These are phyloP conservation scores for Lindgomyces ingoldianus DNA, from an alignment of 495 filamentous ascomycete genomes.

Conservation along the genomic window DNA sequence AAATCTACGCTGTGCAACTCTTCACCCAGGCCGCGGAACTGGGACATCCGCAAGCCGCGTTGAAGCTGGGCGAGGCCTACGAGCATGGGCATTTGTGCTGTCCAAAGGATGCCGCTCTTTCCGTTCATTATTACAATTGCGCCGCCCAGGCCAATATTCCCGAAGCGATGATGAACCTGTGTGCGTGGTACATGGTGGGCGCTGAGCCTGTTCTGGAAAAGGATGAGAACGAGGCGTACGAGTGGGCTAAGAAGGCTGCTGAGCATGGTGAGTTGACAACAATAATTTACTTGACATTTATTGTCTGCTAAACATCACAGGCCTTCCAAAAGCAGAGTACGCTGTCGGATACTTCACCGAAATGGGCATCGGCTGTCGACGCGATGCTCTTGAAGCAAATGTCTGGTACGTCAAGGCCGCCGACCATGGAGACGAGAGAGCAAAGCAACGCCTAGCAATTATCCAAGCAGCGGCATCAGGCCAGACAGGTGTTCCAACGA, in stretches of 20 bases:
- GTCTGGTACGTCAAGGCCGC: conserved; percentile 98
- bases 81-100: conserved; percentile 88
- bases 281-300: neutral
- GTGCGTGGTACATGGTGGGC: conserved; percentile 97
- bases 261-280: conserved; percentile 74
- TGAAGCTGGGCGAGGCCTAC: conserved; percentile 91
- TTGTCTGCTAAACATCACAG: conserved; percentile 49
- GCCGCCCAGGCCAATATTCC: conserved; percentile 83
- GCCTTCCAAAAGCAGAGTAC: conserved; percentile 89
- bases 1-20: conserved; percentile 86
- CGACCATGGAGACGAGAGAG: conserved; percentile 86
- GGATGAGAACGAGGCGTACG: conserved; percentile 93
- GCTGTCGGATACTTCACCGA: conserved; percentile 97
- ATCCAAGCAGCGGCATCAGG: conserved; percentile 86
- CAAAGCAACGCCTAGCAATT: conserved; percentile 78
- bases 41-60: conserved; percentile 81
- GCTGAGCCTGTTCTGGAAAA: conserved; percentile 91
- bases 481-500: conserved; percentile 41
- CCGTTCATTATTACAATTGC: conserved; percentile 94
- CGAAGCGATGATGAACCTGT: conserved; percentile 97
- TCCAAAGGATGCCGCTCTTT: conserved; percentile 86
- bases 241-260: conserved; percentile 88
- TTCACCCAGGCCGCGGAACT: conserved; percentile 93
- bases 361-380: conserved; percentile 93
- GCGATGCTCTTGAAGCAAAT: conserved; percentile 91